A percentile compares a stretch with the other conserved stretches of the same genome.
Evolutionary conservation across 2,329 filamentous ascomycete species (phyloP).

Genomic region (Tolypocladium tundrense): DNA sequence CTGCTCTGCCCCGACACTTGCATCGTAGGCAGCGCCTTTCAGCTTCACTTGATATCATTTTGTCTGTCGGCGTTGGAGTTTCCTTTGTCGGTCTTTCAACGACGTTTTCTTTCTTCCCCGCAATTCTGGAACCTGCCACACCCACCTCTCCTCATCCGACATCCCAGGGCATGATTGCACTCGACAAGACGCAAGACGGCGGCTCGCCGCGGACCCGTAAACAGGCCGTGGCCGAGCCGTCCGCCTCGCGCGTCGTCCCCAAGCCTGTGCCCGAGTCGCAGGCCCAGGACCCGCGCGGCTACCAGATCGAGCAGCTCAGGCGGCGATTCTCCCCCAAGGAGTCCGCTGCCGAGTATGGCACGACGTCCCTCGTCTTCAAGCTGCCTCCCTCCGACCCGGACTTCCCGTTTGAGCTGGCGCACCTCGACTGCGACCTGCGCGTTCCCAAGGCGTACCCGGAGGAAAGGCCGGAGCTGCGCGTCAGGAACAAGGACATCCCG

Average conservation of each 20-base stretch:
- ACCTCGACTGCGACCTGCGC: slow-evolving; percentile 56
- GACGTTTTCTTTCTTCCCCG: background rate
- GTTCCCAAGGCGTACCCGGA: slow-evolving; percentile 56
- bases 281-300: slow-evolving; percentile 56
- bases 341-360: slow-evolving; percentile 31
- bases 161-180: slow-evolving; percentile 25
- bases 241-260: slow-evolving; percentile 41
- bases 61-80: background rate
- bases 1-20: background rate
- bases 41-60: background rate
- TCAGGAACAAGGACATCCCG: slow-evolving; percentile 60
- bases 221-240: slow-evolving; percentile 36
- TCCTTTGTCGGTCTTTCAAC: background rate
- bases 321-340: slow-evolving; percentile 50
- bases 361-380: slow-evolving; percentile 51
- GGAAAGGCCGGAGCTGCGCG: slow-evolving; percentile 45
- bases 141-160: background rate
- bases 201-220: slow-evolving; percentile 21
- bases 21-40: background rate
- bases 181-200: slow-evolving; percentile 16
- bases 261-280: slow-evolving; percentile 59
- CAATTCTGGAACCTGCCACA: background rate
- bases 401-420: slow-evolving; percentile 67
- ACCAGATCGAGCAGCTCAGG: slow-evolving; percentile 64
- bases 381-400: slow-evolving; percentile 70